A percentile compares a stretch with the other conserved stretches of the same genome.
These are phyloP conservation scores for Pestalotiopsis fici DNA, from an alignment of 2,329 filamentous ascomycete genomes.

Conservation along the genomic window DNA sequence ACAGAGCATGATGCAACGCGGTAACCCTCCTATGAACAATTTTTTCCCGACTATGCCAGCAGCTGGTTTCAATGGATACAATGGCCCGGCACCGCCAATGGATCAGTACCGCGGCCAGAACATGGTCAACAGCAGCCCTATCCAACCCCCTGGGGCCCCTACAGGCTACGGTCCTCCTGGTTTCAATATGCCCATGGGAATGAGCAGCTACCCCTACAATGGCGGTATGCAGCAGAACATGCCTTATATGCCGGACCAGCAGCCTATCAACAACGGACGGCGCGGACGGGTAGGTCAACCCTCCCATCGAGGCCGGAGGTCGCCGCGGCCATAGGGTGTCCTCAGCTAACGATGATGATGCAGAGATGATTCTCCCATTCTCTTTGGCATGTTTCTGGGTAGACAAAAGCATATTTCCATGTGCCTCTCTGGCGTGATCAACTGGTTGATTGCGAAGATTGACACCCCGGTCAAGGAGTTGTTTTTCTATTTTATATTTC, in stretches of 20 bases:
- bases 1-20: constrained; percentile 57
- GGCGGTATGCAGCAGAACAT: constrained; percentile 46
- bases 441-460: not conserved
- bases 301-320: constrained; percentile 32
- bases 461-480: not conserved
- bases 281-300: constrained; percentile 59
- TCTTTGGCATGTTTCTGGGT: constrained; percentile 1
- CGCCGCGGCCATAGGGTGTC: constrained; percentile 26
- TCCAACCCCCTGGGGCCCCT: constrained; percentile 42
- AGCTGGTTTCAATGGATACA: constrained; percentile 55
- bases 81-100: constrained; percentile 45
- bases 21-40: constrained; percentile 54
- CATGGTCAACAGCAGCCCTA: constrained; percentile 52
- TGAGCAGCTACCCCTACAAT: constrained; percentile 39
- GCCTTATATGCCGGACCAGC: constrained; percentile 58
- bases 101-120: constrained; percentile 59
- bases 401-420: constrained; percentile 2
- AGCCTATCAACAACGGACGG: constrained; percentile 52
- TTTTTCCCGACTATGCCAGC: constrained; percentile 59
- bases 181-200: constrained; percentile 30
- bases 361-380: constrained; percentile 27
- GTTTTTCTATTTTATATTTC: not conserved
- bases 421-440: not conserved
- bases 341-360: constrained; percentile 24
- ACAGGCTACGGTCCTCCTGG: constrained; percentile 32